Conservation (phyloP, 257 asterid species). For the Solanum rostratum region DNA sequence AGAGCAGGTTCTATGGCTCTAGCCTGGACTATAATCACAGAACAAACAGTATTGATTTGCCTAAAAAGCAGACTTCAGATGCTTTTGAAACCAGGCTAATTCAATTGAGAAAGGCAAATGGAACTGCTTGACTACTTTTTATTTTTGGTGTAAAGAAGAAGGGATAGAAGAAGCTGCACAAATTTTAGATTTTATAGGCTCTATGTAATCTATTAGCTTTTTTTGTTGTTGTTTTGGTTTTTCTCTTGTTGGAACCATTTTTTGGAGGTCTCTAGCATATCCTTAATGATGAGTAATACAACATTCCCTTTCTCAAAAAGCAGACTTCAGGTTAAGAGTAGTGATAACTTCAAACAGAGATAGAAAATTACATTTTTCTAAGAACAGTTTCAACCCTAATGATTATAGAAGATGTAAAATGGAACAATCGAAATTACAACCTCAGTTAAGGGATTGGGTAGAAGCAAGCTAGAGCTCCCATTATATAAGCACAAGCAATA, state of each 20-base stretch:
- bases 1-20: neutral
- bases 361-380: neutral
- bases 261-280: no score
- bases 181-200: no score
- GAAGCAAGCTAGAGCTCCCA: neutral
- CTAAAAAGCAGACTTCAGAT: neutral
- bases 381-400: neutral
- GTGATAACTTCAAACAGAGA: neutral
- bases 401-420: neutral
- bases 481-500: neutral
- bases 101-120: no score
- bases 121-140: no score
- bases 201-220: no score
- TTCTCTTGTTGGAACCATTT: no score
- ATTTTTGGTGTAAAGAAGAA: no score
- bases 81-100: no score
- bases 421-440: neutral
- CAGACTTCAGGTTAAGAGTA: neutral
- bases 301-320: no score
- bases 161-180: no score
- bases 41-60: neutral
- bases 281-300: no score
- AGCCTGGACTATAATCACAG: neutral
- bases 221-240: no score
- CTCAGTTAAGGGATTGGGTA: neutral